A percentile compares a stretch with the other conserved stretches of the same genome.
Evolutionary conservation across 495 filamentous ascomycete species (phyloP).

Genomic region (Daldinia bambusicola): DNA sequence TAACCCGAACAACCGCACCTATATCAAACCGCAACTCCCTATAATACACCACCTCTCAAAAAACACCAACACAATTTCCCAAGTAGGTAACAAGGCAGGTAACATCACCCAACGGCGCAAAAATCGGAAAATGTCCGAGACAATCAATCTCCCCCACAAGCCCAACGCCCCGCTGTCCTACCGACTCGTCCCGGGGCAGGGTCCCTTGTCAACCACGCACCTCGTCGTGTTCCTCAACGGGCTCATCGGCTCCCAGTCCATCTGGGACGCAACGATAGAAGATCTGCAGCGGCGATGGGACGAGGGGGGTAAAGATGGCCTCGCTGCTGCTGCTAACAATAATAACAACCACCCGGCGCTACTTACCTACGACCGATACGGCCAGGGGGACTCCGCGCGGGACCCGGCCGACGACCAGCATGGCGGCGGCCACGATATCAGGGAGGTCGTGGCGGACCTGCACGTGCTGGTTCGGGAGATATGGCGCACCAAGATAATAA

Average conservation of each 20-base stretch:
- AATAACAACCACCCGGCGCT: slow-evolving; percentile 54
- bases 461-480: slow-evolving; percentile 61
- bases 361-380: slow-evolving; percentile 72
- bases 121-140: slow-evolving; percentile 24
- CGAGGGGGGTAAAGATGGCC: slow-evolving; percentile 13
- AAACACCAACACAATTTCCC: neutral
- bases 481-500: slow-evolving; percentile 22
- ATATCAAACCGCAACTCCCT: neutral
- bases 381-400: slow-evolving; percentile 66
- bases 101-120: slow-evolving; percentile 5
- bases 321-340: neutral
- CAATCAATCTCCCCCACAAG: slow-evolving; percentile 44
- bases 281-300: slow-evolving; percentile 43
- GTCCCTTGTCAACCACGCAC: slow-evolving; percentile 37
- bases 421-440: slow-evolving; percentile 59
- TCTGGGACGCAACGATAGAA: slow-evolving; percentile 61
- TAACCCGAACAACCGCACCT: neutral
- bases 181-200: slow-evolving; percentile 42
- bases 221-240: slow-evolving; percentile 73
- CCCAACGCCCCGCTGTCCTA: slow-evolving; percentile 47
- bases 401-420: slow-evolving; percentile 62
- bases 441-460: slow-evolving; percentile 61
- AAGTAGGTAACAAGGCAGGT: neutral
- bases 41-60: neutral
- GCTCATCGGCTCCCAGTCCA: slow-evolving; percentile 61